Evolutionary conservation across 1,139 yeast genomes (phyloP), one percentile per base, ranked within the genome.

Genomic region (Nakaseomyces uthaithaninus): DNA sequence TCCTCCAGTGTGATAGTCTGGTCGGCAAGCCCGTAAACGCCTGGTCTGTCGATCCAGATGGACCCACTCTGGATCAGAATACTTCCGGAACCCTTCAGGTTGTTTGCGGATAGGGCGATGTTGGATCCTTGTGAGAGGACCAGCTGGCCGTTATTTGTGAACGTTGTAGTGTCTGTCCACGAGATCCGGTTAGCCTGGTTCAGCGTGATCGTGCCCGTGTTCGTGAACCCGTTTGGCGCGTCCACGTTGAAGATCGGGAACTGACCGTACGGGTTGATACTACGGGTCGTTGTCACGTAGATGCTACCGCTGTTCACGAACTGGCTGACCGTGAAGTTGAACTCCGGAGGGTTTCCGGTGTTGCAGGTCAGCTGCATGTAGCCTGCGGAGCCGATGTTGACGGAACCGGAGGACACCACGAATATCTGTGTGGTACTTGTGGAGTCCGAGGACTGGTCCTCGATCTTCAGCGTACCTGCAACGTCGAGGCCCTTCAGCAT

Each of bases 241-340:
- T n/a, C n/a, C n/a, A n/a, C n/a, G n/a, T n/a, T n/a, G n/a, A n/a
- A n/a, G n/a, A n/a, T n/a, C n/a, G n/a, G 2, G 30, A 8, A 27
- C 8, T 7, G 12, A 16, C 22, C 20, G 12, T 7, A 28, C 11
- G 12, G 22, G 8, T 17, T n/a, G 8, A 3, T 11, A 14, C 12
- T 2, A 2, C 18, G 22, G 2, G 22, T 17, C 16, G 23, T 10
- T 3, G 4, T 5, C 8, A 28, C 9, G 14, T n/a, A 16, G 23
- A 28, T 28, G 16, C 23, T 28, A 28, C 33, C 33, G 9, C 18
- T 18, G 23, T 28, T 28, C 4, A 17, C 12, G 22, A 28, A 28
- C 12, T 28, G 11, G 2, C 7, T 23, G 7, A 28, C 33, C 23
- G 11, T 28, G 33, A 28, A 28, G 23, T 9, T 28, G 22, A 10